Percentiles rank a stretch among this genome's conserved stretches.
These are phyloP conservation scores for Venturia pyrina DNA, from an alignment of 2,329 filamentous ascomycete genomes.

Conservation along the genomic window DNA sequence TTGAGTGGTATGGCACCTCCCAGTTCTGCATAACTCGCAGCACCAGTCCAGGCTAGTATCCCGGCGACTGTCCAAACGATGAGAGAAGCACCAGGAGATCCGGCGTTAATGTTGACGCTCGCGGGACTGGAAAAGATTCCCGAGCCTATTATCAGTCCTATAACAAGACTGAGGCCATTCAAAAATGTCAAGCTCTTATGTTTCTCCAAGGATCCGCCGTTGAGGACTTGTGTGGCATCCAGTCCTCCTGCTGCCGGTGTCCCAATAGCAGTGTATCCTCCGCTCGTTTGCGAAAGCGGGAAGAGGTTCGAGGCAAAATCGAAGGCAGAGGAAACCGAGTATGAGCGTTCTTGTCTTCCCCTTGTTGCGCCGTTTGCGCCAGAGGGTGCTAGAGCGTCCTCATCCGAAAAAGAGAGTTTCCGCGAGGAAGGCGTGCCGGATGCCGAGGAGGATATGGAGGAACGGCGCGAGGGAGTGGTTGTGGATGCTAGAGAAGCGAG, in stretches of 20 bases:
- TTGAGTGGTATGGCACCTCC: slow-evolving; percentile 94
- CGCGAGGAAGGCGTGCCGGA: slow-evolving; percentile 91
- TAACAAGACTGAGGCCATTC: slow-evolving; percentile 82
- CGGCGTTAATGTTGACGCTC: slow-evolving; percentile 83
- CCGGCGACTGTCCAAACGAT: slow-evolving; percentile 89
- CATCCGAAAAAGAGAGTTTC: slow-evolving; percentile 76
- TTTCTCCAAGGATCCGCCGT: slow-evolving; percentile 79
- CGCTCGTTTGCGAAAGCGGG: slow-evolving; percentile 75
- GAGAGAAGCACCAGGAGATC: slow-evolving; percentile 79
- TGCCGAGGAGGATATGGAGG: slow-evolving; percentile 62
- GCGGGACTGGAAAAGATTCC: slow-evolving; percentile 94
- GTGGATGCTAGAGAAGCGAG: slow-evolving; percentile 89
- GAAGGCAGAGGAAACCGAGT: slow-evolving; percentile 86
- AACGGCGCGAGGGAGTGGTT: slow-evolving; percentile 53
- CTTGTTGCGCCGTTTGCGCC: slow-evolving; percentile 37
- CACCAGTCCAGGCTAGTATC: slow-evolving; percentile 91
- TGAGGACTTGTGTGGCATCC: slow-evolving; percentile 46
- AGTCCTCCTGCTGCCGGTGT: slow-evolving; percentile 52
- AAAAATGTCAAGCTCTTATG: slow-evolving; percentile 93
- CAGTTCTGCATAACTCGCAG: slow-evolving; percentile 87
- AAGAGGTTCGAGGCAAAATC: slow-evolving; percentile 93
- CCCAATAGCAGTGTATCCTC: slow-evolving; percentile 72
- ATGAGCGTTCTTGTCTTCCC: slow-evolving; percentile 50
- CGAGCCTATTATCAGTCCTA: slow-evolving; percentile 89
- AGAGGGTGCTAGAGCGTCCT: slow-evolving; percentile 58